Base-by-base conservation (phyloP, 257 asterid species). In the Catharanthus roseus region DNA sequence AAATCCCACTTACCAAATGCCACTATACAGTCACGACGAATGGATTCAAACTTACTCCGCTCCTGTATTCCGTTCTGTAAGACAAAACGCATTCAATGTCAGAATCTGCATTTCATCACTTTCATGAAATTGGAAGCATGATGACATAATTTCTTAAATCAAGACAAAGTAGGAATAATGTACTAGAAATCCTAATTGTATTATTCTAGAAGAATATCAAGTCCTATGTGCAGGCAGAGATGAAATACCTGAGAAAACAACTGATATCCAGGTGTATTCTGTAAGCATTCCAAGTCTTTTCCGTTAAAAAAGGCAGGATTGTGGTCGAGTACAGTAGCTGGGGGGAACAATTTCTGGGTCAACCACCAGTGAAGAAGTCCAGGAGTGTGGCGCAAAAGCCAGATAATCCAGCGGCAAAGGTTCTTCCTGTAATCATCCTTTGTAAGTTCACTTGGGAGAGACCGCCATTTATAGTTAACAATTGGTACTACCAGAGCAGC, bases 1-100 rank as follows among this genome's bases (percentile, higher is more conserved):
- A 93, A 95, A 62, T 95, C 97, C 99, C 99, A 95, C 78, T 84
- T 88, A 19, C 93, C 86, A 29, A 86, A 95, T 2, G 93, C 97
- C 66, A 89, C 96, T 26, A 83, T 76, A 33, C 86, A 71, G 84
- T 95, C 99, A n/a, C 87, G 84, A 13, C 87, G 86, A 34, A 95
- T 79, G 72, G 97, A 89, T 74, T 95, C 95, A 4, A 88, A 91
- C 24, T 82, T 80, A 4, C 45, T 71, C 57, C 79, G 79, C 10
- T 86, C 51, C 79, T 86, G 78, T 5, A 89, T 78, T 75, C 87
- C 86, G 76, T 85, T 85, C 99, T 91, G 90, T 63, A 63, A 56
- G 60, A 19, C 16, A 34, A 70, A 49, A 42, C 42, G 50, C 66
- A 69, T 38, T 55, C 2, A 15, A 38, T 19, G 38, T 58, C 23